Evolutionary conservation across 2,329 filamentous ascomycete species (phyloP).

Genomic region (Zasmidium angulare): DNA sequence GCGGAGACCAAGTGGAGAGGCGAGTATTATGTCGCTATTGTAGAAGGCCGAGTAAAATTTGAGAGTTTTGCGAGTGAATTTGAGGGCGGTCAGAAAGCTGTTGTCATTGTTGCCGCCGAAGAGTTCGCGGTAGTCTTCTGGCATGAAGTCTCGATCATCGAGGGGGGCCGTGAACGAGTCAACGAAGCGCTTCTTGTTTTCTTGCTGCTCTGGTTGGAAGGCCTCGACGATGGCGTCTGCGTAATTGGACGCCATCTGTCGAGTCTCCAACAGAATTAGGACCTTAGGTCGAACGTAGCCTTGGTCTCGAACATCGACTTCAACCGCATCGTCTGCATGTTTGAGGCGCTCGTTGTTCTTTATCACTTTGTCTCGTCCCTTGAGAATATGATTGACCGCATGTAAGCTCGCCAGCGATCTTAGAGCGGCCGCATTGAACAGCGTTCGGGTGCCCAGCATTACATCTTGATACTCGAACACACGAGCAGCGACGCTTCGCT

Average conservation of each 20-base stretch:
- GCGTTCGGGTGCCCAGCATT: conserved; percentile 70
- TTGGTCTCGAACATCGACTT: conserved; percentile 81
- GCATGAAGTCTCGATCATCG: conserved; percentile 65
- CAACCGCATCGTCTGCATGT: conserved; percentile 51
- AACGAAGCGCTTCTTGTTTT: conserved; percentile 89
- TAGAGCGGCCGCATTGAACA: conserved; percentile 66
- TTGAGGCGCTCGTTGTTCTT: conserved; percentile 85
- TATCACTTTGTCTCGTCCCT: conserved; percentile 85
- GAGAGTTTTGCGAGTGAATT: conserved; percentile 92
- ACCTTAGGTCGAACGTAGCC: conserved; percentile 95
- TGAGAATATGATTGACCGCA: conserved; percentile 87
- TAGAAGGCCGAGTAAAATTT: conserved; percentile 97
- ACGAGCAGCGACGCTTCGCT: conserved; percentile 66
- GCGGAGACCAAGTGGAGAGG: conserved; percentile 83
- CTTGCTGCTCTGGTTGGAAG: conserved; percentile 83
- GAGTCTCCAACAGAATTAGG: conserved; percentile 83
- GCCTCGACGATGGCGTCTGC: conserved; percentile 74
- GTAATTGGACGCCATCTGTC: conserved; percentile 77
- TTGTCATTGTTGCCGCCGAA: conserved; percentile 97
- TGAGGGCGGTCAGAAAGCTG: conserved; percentile 93
- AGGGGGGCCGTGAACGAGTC: conserved; percentile 74
- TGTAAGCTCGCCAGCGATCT: conserved; percentile 77
- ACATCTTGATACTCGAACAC: conserved; percentile 83
- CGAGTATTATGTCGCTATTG: conserved; percentile 91
- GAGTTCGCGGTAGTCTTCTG: conserved; percentile 82